A percentile compares a stretch with the other conserved stretches of the same genome.
Evolutionary conservation across 2,329 filamentous ascomycete species (phyloP).

Genomic region (Venturia asperata): DNA sequence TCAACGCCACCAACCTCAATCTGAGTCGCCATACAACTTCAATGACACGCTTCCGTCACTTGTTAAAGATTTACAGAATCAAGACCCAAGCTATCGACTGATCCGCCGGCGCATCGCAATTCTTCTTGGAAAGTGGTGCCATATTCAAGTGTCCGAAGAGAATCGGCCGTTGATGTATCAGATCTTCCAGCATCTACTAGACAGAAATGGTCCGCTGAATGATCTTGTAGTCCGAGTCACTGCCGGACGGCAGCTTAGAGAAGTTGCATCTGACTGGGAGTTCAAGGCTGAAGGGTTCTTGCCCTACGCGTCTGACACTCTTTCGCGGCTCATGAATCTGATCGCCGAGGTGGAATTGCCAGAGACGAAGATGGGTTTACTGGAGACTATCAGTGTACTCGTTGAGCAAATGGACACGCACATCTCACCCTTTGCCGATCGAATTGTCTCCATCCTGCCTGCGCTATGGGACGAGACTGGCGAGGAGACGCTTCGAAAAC

Average conservation of each 20-base stretch:
- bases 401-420: slow-evolving; percentile 75
- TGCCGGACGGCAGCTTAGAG: slow-evolving; percentile 74
- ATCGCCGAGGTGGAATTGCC: slow-evolving; percentile 71
- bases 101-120: slow-evolving; percentile 83
- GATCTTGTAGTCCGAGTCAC: slow-evolving; percentile 90
- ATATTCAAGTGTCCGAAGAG: slow-evolving; percentile 62
- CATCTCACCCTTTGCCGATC: slow-evolving; percentile 62
- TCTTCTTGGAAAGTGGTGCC: slow-evolving; percentile 81
- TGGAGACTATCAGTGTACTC: slow-evolving; percentile 76
- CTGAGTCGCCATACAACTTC: slow-evolving; percentile 63
- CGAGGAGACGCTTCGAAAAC: slow-evolving; percentile 88
- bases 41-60: slow-evolving; percentile 74
- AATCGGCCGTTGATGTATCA: slow-evolving; percentile 73
- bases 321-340: slow-evolving; percentile 68
- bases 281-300: slow-evolving; percentile 69
- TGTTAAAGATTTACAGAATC: slow-evolving; percentile 68
- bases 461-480: slow-evolving; percentile 77
- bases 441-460: slow-evolving; percentile 73
- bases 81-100: slow-evolving; percentile 64
- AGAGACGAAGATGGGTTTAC: slow-evolving; percentile 82
- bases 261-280: slow-evolving; percentile 75
- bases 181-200: slow-evolving; percentile 80
- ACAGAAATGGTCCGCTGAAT: slow-evolving; percentile 66
- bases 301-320: slow-evolving; percentile 66
- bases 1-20: slow-evolving; percentile 7